phyloP scores from a whole-genome alignment of 2,329 filamentous ascomycete species.

The Emergomyces pasteurianus region DNA sequence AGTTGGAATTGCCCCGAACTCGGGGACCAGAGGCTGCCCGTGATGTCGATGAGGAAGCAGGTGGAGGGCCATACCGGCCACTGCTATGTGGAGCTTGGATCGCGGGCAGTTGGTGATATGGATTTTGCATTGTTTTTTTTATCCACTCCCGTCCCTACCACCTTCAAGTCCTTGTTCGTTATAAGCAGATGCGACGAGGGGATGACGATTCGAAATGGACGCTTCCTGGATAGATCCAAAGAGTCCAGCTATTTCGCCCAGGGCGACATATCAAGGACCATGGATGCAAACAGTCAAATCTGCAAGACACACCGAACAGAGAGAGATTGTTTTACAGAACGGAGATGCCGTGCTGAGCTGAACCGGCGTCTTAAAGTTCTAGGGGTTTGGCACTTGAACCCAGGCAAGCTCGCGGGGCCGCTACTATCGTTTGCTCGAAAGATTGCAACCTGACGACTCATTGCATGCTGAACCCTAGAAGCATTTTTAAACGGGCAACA shows the following conservation, averaged over 20 bases:
- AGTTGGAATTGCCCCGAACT: slow-evolving; percentile 17
- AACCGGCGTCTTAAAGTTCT: not conserved
- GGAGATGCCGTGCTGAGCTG: not conserved
- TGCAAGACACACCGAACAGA: no score
- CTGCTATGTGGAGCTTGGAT: slow-evolving; percentile 12
- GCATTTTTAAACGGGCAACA: not conserved
- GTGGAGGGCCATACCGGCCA: slow-evolving; percentile 22
- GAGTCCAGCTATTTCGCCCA: not conserved
- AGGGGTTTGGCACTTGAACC: not conserved
- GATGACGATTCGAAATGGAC: not conserved
- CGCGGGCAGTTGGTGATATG: slow-evolving; percentile 21
- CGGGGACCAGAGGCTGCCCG: not conserved
- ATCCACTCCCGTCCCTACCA: not conserved
- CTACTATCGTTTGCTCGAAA: not conserved
- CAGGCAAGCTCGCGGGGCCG: not conserved
- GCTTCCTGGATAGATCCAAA: not conserved
- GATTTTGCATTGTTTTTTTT: slow-evolving; percentile 22
- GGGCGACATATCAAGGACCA: not conserved
- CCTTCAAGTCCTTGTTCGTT: not conserved
- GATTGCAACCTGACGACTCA: not conserved
- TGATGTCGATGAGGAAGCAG: slow-evolving; percentile 25
- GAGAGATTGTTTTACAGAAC: not conserved
- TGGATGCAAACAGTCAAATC: not conserved
- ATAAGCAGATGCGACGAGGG: not conserved
- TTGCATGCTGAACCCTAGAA: not conserved